Percentiles rank a stretch among this genome's conserved stretches.
These are phyloP conservation scores for Neurospora africana DNA, from an alignment of 495 filamentous ascomycete genomes.

Conservation along the genomic window DNA sequence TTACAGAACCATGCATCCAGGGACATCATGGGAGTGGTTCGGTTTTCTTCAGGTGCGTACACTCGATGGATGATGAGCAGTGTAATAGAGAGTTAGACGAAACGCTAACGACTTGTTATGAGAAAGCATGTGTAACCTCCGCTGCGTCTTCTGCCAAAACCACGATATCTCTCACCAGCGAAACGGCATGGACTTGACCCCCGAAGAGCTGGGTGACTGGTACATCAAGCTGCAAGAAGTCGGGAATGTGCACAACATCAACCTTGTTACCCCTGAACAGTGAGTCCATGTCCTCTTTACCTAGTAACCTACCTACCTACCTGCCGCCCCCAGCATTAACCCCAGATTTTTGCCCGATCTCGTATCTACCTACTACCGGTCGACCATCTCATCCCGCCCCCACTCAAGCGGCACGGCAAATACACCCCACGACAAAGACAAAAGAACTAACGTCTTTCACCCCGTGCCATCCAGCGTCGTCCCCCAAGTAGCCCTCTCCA, in stretches of 20 bases:
- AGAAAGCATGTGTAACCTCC: constrained; percentile 52
- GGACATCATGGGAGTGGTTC: constrained; percentile 63
- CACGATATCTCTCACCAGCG: constrained; percentile 66
- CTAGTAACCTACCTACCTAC: too few species aligned
- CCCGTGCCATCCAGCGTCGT: constrained; percentile 45
- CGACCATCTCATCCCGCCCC: too few species aligned
- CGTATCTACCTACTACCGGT: too few species aligned
- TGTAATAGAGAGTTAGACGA: too few species aligned
- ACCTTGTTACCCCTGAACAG: constrained; percentile 66
- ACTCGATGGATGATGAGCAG: too few species aligned
- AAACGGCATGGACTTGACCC: constrained; percentile 64
- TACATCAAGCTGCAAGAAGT: constrained; percentile 66
- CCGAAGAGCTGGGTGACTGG: constrained; percentile 66
- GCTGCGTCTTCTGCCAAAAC: constrained; percentile 78
- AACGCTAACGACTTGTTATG: too few species aligned
- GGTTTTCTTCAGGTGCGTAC: constrained; percentile 52
- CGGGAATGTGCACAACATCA: constrained; percentile 68
- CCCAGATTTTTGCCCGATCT: not conserved
- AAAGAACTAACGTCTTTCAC: constrained; percentile 44
- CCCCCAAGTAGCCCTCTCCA: constrained; percentile 61
- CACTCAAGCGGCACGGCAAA: too few species aligned
- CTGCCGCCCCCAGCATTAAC: constrained; percentile 2
- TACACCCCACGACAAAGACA: too few species aligned
- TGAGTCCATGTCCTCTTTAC: not conserved
- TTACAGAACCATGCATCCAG: constrained; percentile 61